These are phyloP conservation scores for Phytophthora pluvialis DNA, from an alignment of 352 stramenopile species.

Conservation along the genomic window DNA sequence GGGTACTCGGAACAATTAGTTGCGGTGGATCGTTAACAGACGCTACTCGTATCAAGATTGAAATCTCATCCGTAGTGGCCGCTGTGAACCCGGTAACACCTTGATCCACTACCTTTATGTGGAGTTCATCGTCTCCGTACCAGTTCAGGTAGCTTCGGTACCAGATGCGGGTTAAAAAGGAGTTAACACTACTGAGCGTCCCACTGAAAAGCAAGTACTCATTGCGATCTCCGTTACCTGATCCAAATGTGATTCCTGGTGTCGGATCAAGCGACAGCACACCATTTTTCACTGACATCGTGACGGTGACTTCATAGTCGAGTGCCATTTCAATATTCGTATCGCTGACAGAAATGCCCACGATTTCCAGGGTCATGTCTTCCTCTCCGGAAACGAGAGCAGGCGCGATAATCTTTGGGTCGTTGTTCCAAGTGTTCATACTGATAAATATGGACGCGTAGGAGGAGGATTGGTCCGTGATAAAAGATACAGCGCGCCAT, in stretches of 20 bases:
- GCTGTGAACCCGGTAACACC: constrained; percentile 62
- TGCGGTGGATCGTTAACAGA: constrained; percentile 73
- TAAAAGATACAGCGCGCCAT: constrained; percentile 74
- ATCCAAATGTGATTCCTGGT: constrained; percentile 65
- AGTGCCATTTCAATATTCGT: constrained; percentile 53
- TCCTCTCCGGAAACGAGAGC: constrained; percentile 46
- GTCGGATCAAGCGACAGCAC: constrained; percentile 59
- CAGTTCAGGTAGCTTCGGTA: constrained; percentile 77
- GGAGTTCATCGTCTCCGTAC: constrained; percentile 70
- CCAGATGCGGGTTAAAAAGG: constrained; percentile 47
- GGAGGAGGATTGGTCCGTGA: constrained; percentile 68
- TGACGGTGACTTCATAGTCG: constrained; percentile 68
- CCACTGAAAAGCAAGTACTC: constrained; percentile 75
- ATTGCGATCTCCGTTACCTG: constrained; percentile 53
- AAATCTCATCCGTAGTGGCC: constrained; percentile 42
- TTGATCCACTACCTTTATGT: constrained; percentile 66
- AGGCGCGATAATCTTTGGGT: constrained; percentile 56
- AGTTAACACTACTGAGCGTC: constrained; percentile 63
- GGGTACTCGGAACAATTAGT: constrained; percentile 54
- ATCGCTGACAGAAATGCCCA: constrained; percentile 54
- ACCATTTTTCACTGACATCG: constrained; percentile 62
- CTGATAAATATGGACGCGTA: constrained; percentile 76
- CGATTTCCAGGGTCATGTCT: constrained; percentile 54
- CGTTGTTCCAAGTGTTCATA: constrained; percentile 76
- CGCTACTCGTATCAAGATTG: constrained; percentile 44